These are phyloP conservation scores for Neonectria punicea DNA, from an alignment of 2,329 filamentous ascomycete genomes.

Conservation along the genomic window DNA sequence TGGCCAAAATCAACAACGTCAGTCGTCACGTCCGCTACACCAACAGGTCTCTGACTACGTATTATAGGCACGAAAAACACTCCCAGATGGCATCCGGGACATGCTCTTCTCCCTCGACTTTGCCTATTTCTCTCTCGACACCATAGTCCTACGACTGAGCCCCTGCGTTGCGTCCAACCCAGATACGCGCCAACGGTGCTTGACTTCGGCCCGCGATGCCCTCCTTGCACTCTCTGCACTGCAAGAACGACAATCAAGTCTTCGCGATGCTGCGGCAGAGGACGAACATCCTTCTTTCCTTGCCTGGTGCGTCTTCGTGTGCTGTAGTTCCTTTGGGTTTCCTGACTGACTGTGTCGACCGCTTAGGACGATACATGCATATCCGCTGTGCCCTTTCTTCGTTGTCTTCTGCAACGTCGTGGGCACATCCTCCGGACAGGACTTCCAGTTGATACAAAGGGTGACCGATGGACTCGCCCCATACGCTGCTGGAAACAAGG, in stretches of 20 bases:
- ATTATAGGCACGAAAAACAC: neutral
- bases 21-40: neutral
- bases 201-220: slow-evolving; percentile 7
- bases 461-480: slow-evolving; percentile 1
- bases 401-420: slow-evolving; percentile 14
- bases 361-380: slow-evolving; percentile 5
- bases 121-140: slow-evolving; percentile 12
- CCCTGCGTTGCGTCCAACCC: slow-evolving; percentile 11
- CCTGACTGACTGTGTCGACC: too few species aligned
- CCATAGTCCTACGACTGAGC: neutral
- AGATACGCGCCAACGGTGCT: slow-evolving; percentile 2
- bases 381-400: slow-evolving; percentile 10
- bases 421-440: slow-evolving; percentile 3
- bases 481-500: neutral
- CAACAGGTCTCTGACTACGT: neutral
- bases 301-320: neutral
- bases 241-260: neutral
- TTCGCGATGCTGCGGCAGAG: neutral
- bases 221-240: slow-evolving; percentile 8
- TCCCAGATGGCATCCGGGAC: neutral
- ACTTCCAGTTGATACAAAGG: slow-evolving; percentile 1
- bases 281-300: slow-evolving; percentile 12
- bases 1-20: slow-evolving; percentile 2
- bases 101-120: slow-evolving; percentile 11
- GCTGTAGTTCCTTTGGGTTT: neutral